Percentiles rank a stretch among this genome's conserved stretches.
These are phyloP conservation scores for Trapa incisa DNA, from an alignment of 345 rosid genomes.

Conservation along the genomic window DNA sequence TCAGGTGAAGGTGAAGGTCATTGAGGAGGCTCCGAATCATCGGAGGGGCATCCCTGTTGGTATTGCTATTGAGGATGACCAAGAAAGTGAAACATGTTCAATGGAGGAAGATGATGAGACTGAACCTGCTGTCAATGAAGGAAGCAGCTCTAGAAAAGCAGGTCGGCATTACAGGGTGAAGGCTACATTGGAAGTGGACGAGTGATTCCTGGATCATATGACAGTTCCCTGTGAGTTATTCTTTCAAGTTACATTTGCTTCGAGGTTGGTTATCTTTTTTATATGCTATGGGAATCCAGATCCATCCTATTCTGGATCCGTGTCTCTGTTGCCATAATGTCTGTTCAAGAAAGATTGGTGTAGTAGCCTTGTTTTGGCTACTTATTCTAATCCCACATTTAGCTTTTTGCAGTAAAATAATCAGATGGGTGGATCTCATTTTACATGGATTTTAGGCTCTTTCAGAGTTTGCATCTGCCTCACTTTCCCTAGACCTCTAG, in stretches of 20 bases:
- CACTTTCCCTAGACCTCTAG: constrained; percentile 23
- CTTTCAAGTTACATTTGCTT: too few relatives aligned
- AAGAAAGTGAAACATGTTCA: constrained; percentile 28
- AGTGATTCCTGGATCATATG: background rate
- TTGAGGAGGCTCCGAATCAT: constrained; percentile 16
- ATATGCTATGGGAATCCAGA: too few relatives aligned
- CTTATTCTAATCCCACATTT: background rate
- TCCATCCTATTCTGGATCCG: too few relatives aligned
- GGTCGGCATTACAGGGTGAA: constrained; percentile 51
- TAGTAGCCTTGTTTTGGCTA: background rate
- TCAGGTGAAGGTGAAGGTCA: constrained; percentile 12
- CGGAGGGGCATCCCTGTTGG: constrained; percentile 21
- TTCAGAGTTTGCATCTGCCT: constrained; percentile 49
- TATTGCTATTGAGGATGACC: constrained; percentile 31
- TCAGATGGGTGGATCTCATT: background rate
- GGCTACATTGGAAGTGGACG: constrained; percentile 27
- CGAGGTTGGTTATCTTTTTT: too few relatives aligned
- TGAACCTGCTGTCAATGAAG: constrained; percentile 17
- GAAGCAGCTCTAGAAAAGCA: constrained; percentile 15
- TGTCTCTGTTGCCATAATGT: too few relatives aligned
- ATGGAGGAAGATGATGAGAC: constrained; percentile 60
- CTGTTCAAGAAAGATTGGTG: too few relatives aligned
- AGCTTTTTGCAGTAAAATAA: background rate
- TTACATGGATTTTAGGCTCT: constrained; percentile 5
- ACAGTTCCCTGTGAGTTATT: background rate